Evolutionary conservation across 2,329 filamentous ascomycete genomes (phyloP), one percentile per base, ranked within the genome.

Genomic region (Phialophora macrospora): DNA sequence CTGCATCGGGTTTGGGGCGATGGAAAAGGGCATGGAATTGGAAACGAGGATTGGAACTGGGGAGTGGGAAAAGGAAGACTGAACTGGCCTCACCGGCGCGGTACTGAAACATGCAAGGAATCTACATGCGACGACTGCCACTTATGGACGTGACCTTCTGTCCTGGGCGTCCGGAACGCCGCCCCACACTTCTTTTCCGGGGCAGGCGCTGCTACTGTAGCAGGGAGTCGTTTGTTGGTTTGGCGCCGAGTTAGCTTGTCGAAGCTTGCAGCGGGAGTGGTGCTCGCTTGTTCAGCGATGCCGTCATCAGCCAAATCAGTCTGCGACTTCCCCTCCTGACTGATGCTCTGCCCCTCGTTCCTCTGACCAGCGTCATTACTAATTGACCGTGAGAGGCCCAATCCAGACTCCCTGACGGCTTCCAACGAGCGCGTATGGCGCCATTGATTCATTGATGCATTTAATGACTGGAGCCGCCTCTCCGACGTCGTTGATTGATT

Each of bases 371-470:
- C 20, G 4, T 51, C 48, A 51, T 51, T 22, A 51, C 22, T 28
- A 22, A 51, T 51, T 51, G 24, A 22, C 48, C 2, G 20, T 28
- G 48, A 51, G 48, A 51, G 20, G 8, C 48, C 48, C 3, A 22
- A 51, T 17, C 17, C 38, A 20, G 48, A 51, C 24, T 24, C 24
- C 24, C 24, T 24, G 24, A 24, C 24, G 24, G 24, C 24, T 24
- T 24, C 24, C 24, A 24, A 3, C 20, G 22, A 12, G 9, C 48
- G 48, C n/a, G n/a, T 51, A 51, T 51, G 20, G 48, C 48, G 48
- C 48, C n/a, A 51, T 60, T 55, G 49, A 28, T 62, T 44, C 38
- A n/a, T n/a, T 44, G 38, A 44, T 6, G n/a, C 38, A 44, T 8
- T 41, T 41, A 14, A 41, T 17, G 2, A 44, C n/a, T 44, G 38